These are phyloP conservation scores for Lasiodiplodia sp. DNA, from an alignment of 2,329 filamentous ascomycete species.

Conservation along the genomic window DNA sequence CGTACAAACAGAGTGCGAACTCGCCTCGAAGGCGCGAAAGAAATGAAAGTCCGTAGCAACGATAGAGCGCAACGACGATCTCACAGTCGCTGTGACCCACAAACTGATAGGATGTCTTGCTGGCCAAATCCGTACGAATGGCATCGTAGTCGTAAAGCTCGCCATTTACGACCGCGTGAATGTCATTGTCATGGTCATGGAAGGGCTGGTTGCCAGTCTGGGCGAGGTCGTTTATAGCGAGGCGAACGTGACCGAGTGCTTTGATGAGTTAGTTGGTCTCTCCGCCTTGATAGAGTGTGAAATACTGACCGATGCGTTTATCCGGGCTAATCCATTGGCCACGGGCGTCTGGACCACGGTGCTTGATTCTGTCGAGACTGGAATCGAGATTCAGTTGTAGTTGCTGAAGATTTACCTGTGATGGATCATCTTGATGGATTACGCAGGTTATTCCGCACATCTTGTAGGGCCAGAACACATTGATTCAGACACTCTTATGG, in stretches of 20 bases:
- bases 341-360: slow-evolving; percentile 56
- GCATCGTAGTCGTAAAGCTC: slow-evolving; percentile 64
- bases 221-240: slow-evolving; percentile 39
- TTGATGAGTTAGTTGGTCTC: background rate
- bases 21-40: slow-evolving; percentile 60
- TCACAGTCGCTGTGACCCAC: slow-evolving; percentile 59
- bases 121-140: slow-evolving; percentile 40
- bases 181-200: slow-evolving; percentile 32
- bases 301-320: slow-evolving; percentile 49
- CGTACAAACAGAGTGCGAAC: slow-evolving; percentile 62
- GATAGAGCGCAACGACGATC: slow-evolving; percentile 61
- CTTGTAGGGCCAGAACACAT: too few species aligned
- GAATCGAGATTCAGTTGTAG: slow-evolving; percentile 34
- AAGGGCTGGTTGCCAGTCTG: slow-evolving; percentile 38
- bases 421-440: slow-evolving; percentile 14
- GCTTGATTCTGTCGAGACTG: slow-evolving; percentile 51
- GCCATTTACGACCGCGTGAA: slow-evolving; percentile 68
- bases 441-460: slow-evolving; percentile 26
- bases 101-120: slow-evolving; percentile 51
- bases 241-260: slow-evolving; percentile 40
- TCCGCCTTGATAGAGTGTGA: background rate
- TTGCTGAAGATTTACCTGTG: background rate
- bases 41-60: slow-evolving; percentile 53
- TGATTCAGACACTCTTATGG: too few species aligned
- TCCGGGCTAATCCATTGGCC: slow-evolving; percentile 57